A percentile compares a stretch with the other conserved stretches of the same genome.
Evolutionary conservation across 2,329 filamentous ascomycete species (phyloP).

Genomic region (Colletotrichum godetiae): DNA sequence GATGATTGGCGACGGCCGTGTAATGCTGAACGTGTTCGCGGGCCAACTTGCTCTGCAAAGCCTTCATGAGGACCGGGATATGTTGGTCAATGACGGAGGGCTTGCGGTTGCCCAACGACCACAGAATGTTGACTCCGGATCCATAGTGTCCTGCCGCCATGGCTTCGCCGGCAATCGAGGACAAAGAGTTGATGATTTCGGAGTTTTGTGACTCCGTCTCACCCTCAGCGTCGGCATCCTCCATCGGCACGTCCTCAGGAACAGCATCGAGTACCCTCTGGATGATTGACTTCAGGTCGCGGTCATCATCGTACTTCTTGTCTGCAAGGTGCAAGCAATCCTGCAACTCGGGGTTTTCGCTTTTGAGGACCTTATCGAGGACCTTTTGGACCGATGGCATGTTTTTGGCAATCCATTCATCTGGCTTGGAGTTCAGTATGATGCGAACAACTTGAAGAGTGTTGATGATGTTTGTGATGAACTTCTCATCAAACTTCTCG

Average conservation of each 20-base stretch:
- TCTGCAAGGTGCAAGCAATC: conserved; percentile 87
- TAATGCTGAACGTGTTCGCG: conserved; percentile 91
- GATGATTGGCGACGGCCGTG: conserved; percentile 65
- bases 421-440: conserved; percentile 85
- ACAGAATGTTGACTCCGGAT: conserved; percentile 91
- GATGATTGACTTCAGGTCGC: conserved; percentile 79
- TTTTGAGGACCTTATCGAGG: conserved; percentile 88
- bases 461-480: conserved; percentile 90
- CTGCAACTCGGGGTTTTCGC: conserved; percentile 91
- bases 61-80: conserved; percentile 90
- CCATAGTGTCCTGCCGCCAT: conserved; percentile 85
- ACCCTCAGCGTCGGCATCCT: conserved; percentile 84
- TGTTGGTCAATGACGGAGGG: conserved; percentile 91
- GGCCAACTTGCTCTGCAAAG: conserved; percentile 89
- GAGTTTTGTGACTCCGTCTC: conserved; percentile 84
- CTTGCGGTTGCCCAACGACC: conserved; percentile 88
- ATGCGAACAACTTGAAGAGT: conserved; percentile 92
- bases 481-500: conserved; percentile 84
- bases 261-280: conserved; percentile 89
- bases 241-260: conserved; percentile 81
- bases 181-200: conserved; percentile 87
- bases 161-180: conserved; percentile 87
- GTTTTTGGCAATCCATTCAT: conserved; percentile 90
- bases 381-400: conserved; percentile 85
- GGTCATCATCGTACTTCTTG: conserved; percentile 75